Evolutionary conservation across 2,329 filamentous ascomycete genomes (phyloP), one percentile per base, ranked within the genome.

Genomic region (Hymenoscyphus fructigenus): DNA sequence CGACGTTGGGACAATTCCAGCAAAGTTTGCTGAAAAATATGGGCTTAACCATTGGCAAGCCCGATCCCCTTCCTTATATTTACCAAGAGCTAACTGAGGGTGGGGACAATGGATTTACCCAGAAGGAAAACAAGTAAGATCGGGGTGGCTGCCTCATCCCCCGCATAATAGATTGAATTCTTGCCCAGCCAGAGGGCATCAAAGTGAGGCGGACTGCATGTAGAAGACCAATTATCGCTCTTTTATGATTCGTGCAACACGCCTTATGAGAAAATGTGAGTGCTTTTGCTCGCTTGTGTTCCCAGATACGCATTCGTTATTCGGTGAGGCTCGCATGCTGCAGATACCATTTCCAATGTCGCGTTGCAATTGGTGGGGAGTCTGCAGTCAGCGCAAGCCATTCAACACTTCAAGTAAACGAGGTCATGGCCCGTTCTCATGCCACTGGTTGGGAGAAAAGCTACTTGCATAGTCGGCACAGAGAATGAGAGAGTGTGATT

Each of bases 241-340:
- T 14, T 15, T 38, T 14, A 14, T 38, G 14, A 53, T 26, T 26
- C 10, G 47, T 53, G 20, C 47, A 26, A 53, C 47, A 26, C 47
- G 47, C 47, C 47, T 23, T 9, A 26, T 26, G 12, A 53, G 47
- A 53, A 28, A 23, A 53, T 53, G 47, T 23, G 47, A 53, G 20
- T 14, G 47, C 7, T 50, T 50, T 50, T 50, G n/a, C 44, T 50
- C n/a, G 44, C 44, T 50, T 23, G 41, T 60, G 38, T 28, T 9
- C 47, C 59, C 59, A 29, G 23, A 47, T 17, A 47, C 14, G 15
- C n/a, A 20, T 38, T 53, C 41, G 38, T 44, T 23, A 60, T 60
- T 60, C 59, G 59, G 59, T 60, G 62, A 64, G 57, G 57, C 62
- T 57, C 59, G 57, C 61, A 53, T 53, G 56, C 3, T 36, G 36